Percentiles rank a stretch among this genome's conserved stretches.
Conservation (phyloP, 352 stramenopile species). For the Globisporangium abappressorium region DNA sequence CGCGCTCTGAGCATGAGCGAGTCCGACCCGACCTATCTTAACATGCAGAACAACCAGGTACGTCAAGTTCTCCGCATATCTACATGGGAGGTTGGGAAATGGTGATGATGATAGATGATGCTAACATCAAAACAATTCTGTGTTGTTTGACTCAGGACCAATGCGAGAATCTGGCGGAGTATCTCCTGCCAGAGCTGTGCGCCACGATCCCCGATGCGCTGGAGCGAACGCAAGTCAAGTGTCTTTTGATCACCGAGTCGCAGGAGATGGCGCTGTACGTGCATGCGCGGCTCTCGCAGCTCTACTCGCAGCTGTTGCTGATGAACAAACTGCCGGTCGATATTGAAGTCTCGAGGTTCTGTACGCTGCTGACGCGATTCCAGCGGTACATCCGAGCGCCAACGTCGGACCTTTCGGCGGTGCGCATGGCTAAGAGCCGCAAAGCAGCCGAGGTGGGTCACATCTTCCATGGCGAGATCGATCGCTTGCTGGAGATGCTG, state of each 20-base stretch:
- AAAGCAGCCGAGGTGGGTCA: not conserved
- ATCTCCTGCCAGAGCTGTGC: constrained; percentile 8
- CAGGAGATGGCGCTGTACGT: constrained; percentile 7
- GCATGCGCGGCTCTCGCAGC: not conserved
- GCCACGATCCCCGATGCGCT: constrained; percentile 5
- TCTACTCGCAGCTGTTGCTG: not conserved
- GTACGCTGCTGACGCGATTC: constrained; percentile 7
- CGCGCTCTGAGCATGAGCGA: not conserved
- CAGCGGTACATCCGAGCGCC: constrained; percentile 6
- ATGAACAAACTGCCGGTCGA: not conserved
- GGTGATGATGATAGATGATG: not conserved
- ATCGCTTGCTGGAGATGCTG: constrained; percentile 4
- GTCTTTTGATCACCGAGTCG: not conserved
- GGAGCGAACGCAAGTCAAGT: constrained; percentile 6
- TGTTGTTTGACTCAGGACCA: not conserved
- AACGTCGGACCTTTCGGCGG: not conserved
- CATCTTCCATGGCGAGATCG: constrained; percentile 8
- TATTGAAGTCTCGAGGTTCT: constrained; percentile 5
- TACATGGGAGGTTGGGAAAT: not conserved
- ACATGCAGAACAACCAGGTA: not conserved
- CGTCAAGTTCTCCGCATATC: not conserved
- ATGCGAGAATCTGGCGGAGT: constrained; percentile 5
- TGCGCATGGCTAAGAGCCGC: constrained; percentile 2
- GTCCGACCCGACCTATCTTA: not conserved
- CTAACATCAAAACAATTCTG: not conserved